Evolutionary conservation across 1,139 yeast genomes (phyloP).

Genomic region (Petasospora rhodanensis): DNA sequence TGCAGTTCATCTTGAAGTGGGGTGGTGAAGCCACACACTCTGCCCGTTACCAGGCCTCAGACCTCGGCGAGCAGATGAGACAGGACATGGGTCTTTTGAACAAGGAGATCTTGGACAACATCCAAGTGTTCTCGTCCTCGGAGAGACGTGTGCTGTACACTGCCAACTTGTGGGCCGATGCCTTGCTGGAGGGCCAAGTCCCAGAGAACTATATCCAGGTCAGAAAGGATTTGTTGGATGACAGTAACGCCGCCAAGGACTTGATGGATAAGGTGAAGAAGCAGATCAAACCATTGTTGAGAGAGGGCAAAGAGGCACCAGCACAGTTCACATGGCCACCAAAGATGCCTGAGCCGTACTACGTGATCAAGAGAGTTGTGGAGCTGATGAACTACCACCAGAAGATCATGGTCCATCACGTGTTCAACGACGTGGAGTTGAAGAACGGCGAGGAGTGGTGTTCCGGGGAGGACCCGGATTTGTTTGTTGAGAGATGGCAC

Average conservation of each 20-base stretch:
- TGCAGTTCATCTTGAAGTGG: constrained; percentile 94
- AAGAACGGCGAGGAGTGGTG: constrained; percentile 83
- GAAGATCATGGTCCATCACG: constrained; percentile 79
- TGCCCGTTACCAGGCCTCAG: constrained; percentile 90
- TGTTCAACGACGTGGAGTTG: constrained; percentile 41
- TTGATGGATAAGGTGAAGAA: constrained; percentile 97
- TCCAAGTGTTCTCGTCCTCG: constrained; percentile 83
- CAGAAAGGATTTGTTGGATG: constrained; percentile 89
- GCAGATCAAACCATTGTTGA: constrained; percentile 85
- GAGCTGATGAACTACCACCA: constrained; percentile 93
- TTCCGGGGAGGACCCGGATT: constrained; percentile 88
- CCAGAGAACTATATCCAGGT: constrained; percentile 73
- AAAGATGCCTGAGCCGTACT: constrained; percentile 95
- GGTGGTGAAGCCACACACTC: constrained; percentile 99
- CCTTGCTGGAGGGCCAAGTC: constrained; percentile 70
- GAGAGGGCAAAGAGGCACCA: constrained; percentile 98
- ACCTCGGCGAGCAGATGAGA: constrained; percentile 91
- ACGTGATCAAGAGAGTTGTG: constrained; percentile 88
- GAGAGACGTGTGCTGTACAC: constrained; percentile 93
- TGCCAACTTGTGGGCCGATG: constrained; percentile 82
- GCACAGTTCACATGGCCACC: constrained; percentile 99
- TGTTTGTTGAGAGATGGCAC: constrained; percentile 97
- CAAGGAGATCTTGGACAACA: constrained; percentile 77
- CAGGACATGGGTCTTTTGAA: constrained; percentile 87
- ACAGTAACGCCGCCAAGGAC: constrained; percentile 97